A percentile compares a stretch with the other conserved stretches of the same genome.
These are phyloP conservation scores for Podaxis mareebaensis DNA, from an alignment of 768 basidiomycete genomes.

Conservation along the genomic window DNA sequence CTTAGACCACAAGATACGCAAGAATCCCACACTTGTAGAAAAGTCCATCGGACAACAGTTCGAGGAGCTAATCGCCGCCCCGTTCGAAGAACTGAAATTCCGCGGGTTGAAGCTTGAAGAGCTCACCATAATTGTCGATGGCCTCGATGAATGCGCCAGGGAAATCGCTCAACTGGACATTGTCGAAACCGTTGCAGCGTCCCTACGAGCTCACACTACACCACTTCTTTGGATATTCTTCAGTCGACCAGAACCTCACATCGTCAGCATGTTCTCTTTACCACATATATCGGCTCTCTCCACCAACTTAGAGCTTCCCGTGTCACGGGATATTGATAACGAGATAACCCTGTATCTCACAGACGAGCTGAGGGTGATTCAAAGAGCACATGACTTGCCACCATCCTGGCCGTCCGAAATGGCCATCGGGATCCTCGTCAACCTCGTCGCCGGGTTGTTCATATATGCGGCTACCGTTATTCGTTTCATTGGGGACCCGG, in stretches of 20 bases:
- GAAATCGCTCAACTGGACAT: not conserved
- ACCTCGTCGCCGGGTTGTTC: not conserved
- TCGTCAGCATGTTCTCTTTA: not conserved
- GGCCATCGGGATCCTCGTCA: not conserved
- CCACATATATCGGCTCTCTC: not conserved
- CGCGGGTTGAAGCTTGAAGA: not conserved
- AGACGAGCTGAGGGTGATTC: not conserved
- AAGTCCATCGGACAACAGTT: not conserved
- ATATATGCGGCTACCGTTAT: conserved; percentile 6
- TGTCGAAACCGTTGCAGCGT: not conserved
- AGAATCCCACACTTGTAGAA: not conserved
- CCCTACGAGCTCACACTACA: not conserved
- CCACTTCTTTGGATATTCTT: not conserved
- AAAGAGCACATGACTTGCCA: not conserved
- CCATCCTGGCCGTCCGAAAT: not conserved
- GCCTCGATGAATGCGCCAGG: not conserved
- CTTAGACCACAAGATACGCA: not conserved
- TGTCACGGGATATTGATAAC: not conserved
- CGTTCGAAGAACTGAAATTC: not conserved
- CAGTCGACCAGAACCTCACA: conserved; percentile 4
- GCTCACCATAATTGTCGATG: not conserved
- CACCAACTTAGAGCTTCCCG: not conserved
- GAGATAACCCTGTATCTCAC: not conserved
- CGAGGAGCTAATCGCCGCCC: not conserved
- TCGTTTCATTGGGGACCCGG: not conserved